Evolutionary conservation across 2,329 filamentous ascomycete genomes (phyloP), one percentile per base, ranked within the genome.

Genomic region (Penicillium carneum): DNA sequence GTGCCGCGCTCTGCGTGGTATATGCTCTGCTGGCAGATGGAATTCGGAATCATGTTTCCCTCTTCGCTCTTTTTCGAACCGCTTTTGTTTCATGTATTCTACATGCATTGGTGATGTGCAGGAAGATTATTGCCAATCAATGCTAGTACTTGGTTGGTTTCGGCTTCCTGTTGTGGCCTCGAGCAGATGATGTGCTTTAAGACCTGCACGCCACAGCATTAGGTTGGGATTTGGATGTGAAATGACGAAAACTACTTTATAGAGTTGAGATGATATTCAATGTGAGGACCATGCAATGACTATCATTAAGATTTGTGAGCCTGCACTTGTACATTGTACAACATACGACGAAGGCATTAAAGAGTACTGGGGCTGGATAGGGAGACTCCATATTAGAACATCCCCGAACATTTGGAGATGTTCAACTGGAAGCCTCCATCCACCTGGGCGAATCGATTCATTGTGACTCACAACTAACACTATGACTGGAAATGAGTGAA

Each of bases 401-500:
- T 4, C 33, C 3, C 34, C 8, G 12, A 38, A 50, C 12, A 26
- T 36, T 26, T 26, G 26, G 14, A 7, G 14, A 46, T 26, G 9
- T 49, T n/a, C 20, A 3, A 26, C 33, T 38, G 12, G 12, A 26
- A n/a, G 16, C 14, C 18, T n/a, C 42, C 26, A 45, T 29, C 14
- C 42, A 31, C 34, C 6, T 38, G 16, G 16, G 16, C 26, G n/a
- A 49, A 12, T 34, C 12, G 14, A 50, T 49, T 10, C 18, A 49
- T 38, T 38, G 47, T 50, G 20, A 52, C 29, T 23, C 16, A 42
- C 16, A 31, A 23, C 33, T 14, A 6, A 23, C 33, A 39, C 29
- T 18, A 49, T 57, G 39, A 57, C 36, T 51, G n/a, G 16, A n/a
- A 51, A 39, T 61, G 59, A 61, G 54, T 61, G 47, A 58, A 41